Evolutionary conservation across 805 yeast species (phyloP).

Genomic region (Saccharomycopsis lassenensis): DNA sequence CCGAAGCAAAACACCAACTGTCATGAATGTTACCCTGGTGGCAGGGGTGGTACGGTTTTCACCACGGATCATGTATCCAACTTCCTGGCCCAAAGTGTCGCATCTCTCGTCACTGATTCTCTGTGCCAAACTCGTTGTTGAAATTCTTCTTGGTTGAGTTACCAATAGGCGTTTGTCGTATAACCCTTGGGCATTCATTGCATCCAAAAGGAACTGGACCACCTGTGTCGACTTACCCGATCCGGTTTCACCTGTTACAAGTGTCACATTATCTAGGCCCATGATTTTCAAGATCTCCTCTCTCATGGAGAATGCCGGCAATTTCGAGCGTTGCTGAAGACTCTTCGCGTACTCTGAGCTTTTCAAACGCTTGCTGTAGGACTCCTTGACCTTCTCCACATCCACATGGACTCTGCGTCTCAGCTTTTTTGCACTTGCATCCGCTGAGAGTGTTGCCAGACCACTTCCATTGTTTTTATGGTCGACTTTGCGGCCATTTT

Average conservation of each 20-base stretch:
- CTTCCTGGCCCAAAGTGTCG: conserved; percentile 52
- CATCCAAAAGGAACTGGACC: conserved; percentile 79
- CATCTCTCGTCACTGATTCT: conserved; percentile 78
- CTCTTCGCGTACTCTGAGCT: conserved; percentile 28
- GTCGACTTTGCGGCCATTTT: conserved; percentile 7
- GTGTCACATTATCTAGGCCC: conserved; percentile 47
- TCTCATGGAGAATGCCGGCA: conserved; percentile 81
- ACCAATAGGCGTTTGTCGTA: conserved; percentile 58
- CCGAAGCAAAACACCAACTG: conserved; percentile 85
- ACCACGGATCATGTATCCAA: conserved; percentile 87
- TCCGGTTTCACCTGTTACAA: conserved; percentile 95
- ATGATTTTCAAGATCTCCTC: conserved; percentile 46
- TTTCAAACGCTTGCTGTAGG: conserved; percentile 26
- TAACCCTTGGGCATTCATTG: conserved; percentile 38
- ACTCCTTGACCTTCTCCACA: conserved; percentile 24
- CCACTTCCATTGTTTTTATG: conserved; percentile 6
- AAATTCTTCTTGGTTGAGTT: conserved; percentile 93
- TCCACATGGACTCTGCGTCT: conserved; percentile 21
- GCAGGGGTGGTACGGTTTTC: conserved; percentile 51
- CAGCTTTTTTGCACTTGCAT: conserved; percentile 3
- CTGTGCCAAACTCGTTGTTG: conserved; percentile 90
- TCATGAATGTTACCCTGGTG: conserved; percentile 78
- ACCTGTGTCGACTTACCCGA: conserved; percentile 95
- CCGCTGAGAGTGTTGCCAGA: conserved; percentile 1
- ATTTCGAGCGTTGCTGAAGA: conserved; percentile 36